Conservation (phyloP, 345 rosid genomes). For the Cardamine occulta region DNA sequence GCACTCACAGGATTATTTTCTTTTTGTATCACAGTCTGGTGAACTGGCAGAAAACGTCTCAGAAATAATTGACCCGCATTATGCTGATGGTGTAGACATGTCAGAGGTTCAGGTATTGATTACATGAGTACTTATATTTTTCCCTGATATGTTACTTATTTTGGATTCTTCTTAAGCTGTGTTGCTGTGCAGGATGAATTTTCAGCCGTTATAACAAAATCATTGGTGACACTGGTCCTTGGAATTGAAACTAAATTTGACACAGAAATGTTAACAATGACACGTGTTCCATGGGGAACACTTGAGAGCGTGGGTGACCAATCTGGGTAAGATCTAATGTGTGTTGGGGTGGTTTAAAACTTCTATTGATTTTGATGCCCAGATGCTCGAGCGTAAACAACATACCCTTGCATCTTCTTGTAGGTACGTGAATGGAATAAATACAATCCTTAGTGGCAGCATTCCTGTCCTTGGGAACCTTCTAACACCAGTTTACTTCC, state of each 20-base stretch:
- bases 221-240: slow-evolving; percentile 86
- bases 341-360: slow-evolving; percentile 8
- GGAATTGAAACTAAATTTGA: slow-evolving; percentile 97
- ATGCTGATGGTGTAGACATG: slow-evolving; percentile 83
- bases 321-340: slow-evolving; percentile 65
- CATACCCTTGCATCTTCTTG: slow-evolving; percentile 41
- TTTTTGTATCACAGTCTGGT: slow-evolving; percentile 65
- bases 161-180: slow-evolving; percentile 36
- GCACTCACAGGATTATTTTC: slow-evolving; percentile 29
- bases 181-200: slow-evolving; percentile 82
- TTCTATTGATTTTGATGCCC: slow-evolving; percentile 1
- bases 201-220: slow-evolving; percentile 88
- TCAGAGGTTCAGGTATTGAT: slow-evolving; percentile 78
- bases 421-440: slow-evolving; percentile 53
- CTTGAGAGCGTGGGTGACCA: slow-evolving; percentile 99
- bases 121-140: slow-evolving; percentile 20
- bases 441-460: slow-evolving; percentile 41
- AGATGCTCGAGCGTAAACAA: slow-evolving; percentile 29
- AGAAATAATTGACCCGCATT: slow-evolving; percentile 86
- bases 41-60: slow-evolving; percentile 97
- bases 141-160: slow-evolving; percentile 21
- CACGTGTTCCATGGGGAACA: slow-evolving; percentile 93
- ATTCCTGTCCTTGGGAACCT: slow-evolving; percentile 44
- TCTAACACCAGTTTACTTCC: slow-evolving; percentile 46
- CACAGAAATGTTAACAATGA: slow-evolving; percentile 93